Evolutionary conservation across 176 grass and related monocot genomes (phyloP), one percentile per base, ranked within the genome.

Genomic region (Hsuehochloa calcarea): DNA sequence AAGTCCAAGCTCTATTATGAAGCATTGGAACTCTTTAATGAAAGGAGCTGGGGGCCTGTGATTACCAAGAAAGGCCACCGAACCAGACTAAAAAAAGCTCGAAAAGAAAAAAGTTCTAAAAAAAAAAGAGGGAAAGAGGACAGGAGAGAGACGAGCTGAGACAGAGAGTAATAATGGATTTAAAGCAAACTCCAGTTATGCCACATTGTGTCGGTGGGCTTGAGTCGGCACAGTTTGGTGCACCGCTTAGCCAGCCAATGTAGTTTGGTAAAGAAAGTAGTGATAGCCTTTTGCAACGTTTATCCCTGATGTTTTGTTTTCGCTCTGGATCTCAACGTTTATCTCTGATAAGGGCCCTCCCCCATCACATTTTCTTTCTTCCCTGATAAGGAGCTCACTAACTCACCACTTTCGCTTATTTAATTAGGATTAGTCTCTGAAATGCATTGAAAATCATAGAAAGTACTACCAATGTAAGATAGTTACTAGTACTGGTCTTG

Each of bases 191-290:
- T 22, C 47, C 54, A 71, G 55, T 81, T 55, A 55, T 45, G 71
- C 67, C 10, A 13, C 60, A 62, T 59, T 43, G 65, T 83, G 86
- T 83, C 80, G 86, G 80, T 88, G 80, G 65, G 40, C 40, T 77
- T 76, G 22, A 25, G 72, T 70, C 15, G 72, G 71, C 23, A 71
- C 65, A 69, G 56, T 77, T 77, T 22, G 40, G 79, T 82, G 71
- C 26, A 37, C 46, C 46, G 26, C 10, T 37, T 22, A 26, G 40
- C 74, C 62, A 20, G 44, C 17, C 37, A 37, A 41, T 17, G 60
- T 10, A 8, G 41, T 17, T 38, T 5, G 44, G 44, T 45, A 15
- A 49, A 31, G 25, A 29, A 35, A 55, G 44, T n/a, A 45, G 35
- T 15, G 38, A 14, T 68, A 35, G 25, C 2, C 47, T 73, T 46